Conservation (phyloP, 169 alveolate species). For the Plasmodium berghei region DNA sequence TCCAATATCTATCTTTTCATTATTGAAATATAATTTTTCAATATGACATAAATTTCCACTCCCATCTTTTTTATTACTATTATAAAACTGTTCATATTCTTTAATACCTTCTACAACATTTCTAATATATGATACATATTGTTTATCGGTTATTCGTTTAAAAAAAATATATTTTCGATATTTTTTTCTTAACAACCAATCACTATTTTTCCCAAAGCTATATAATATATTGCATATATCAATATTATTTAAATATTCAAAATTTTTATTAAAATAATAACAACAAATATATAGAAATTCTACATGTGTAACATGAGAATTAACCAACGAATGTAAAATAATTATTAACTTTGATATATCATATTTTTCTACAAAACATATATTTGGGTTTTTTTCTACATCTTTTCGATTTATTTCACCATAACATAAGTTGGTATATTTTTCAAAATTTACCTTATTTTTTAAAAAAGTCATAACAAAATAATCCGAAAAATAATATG, state of each 20-base stretch:
- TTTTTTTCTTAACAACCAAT: conserved; percentile 1
- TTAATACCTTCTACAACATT: neutral
- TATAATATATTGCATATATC: conserved; percentile 53
- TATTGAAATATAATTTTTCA: too few relatives aligned
- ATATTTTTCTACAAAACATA: neutral
- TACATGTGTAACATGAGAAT: conserved; percentile 18
- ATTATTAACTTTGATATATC: conserved; percentile 33
- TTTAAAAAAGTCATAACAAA: conserved; percentile 4
- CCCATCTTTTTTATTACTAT: too few relatives aligned
- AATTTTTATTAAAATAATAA: conserved; percentile 15
- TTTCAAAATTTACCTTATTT: neutral
- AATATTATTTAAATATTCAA: conserved; percentile 21
- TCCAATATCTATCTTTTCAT: too few relatives aligned
- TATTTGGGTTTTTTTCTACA: neutral
- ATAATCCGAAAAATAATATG: conserved; percentile 52
- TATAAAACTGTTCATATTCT: conserved; percentile 1
- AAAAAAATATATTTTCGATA: neutral
- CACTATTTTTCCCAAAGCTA: conserved; percentile 2
- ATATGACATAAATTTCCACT: too few relatives aligned
- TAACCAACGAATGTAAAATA: conserved; percentile 26
- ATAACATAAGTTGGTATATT: neutral
- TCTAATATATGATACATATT: conserved; percentile 10
- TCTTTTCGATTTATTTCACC: neutral
- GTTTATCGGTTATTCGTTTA: conserved; percentile 1
- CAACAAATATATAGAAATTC: conserved; percentile 28